Evolutionary conservation across 805 yeast genomes (phyloP).

Genomic region (Suhomyces kilbournensis): DNA sequence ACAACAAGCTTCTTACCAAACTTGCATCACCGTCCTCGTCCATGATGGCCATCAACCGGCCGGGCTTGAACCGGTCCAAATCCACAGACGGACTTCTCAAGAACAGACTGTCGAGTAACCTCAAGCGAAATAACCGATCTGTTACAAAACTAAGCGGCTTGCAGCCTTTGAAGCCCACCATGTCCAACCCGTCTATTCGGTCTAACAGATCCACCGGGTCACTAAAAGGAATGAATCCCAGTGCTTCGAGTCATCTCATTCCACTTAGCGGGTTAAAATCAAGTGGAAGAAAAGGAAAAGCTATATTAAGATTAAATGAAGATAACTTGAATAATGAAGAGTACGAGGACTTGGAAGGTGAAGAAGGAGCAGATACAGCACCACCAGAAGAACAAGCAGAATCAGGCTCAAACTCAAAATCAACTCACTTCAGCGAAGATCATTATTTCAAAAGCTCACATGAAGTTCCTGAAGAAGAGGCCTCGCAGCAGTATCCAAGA

Average conservation of each 20-base stretch:
- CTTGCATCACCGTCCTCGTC: conserved; percentile 17
- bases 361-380: conserved; percentile 5
- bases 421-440: neutral
- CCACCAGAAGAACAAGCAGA: neutral
- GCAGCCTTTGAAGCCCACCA: conserved; percentile 36
- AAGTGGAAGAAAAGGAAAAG: conserved; percentile 36
- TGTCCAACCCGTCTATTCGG: conserved; percentile 27
- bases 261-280: conserved; percentile 31
- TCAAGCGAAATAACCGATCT: conserved; percentile 36
- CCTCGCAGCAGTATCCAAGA: neutral
- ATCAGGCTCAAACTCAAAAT: neutral
- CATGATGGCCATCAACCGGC: conserved; percentile 16
- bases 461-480: neutral
- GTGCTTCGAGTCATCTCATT: conserved; percentile 9
- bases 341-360: conserved; percentile 30
- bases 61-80: conserved; percentile 36
- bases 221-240: conserved; percentile 25
- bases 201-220: conserved; percentile 33
- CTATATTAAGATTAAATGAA: conserved; percentile 38
- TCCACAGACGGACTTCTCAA: conserved; percentile 39
- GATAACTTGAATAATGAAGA: conserved; percentile 30
- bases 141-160: conserved; percentile 33
- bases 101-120: conserved; percentile 16
- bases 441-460: conserved; percentile 1
- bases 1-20: conserved; percentile 29